phyloP scores from a whole-genome alignment of 1,284 basidiomycete genomes.

The Cutaneotrichosporon curvatum region DNA sequence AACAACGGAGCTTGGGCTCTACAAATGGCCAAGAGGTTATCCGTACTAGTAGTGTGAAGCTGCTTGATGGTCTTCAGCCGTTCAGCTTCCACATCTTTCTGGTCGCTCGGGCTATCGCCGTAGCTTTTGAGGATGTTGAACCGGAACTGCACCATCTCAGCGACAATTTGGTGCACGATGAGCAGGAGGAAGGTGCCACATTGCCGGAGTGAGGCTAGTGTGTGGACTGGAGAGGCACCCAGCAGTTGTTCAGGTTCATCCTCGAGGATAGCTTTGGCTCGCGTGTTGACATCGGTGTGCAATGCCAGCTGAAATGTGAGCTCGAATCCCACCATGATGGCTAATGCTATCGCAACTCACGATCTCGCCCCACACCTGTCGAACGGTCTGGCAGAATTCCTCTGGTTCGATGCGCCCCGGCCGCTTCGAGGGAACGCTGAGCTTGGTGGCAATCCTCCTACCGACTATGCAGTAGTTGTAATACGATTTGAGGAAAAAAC shows the following conservation, averaged over 20 bases:
- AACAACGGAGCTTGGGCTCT: conserved; percentile 9
- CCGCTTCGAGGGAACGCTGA: conserved; percentile 14
- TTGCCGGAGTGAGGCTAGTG: conserved; percentile 16
- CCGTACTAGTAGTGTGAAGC: conserved; percentile 26
- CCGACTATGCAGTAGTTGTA: conserved; percentile 18
- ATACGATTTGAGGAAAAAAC: conserved; percentile 21
- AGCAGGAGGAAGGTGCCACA: conserved; percentile 25
- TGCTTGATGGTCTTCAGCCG: conserved; percentile 21
- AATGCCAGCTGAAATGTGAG: too few relatives aligned
- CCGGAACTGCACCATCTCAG: conserved; percentile 26
- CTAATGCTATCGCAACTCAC: conserved; percentile 9
- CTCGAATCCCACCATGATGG: conserved; percentile 11
- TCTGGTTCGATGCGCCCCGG: conserved; percentile 25
- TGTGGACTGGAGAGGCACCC: conserved; percentile 34
- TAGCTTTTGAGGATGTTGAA: conserved; percentile 16
- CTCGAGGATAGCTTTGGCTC: conserved; percentile 9
- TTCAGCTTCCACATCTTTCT: background rate
- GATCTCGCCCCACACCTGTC: conserved; percentile 21
- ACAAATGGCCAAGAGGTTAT: conserved; percentile 21
- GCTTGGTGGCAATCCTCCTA: conserved; percentile 19
- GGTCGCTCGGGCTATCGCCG: background rate
- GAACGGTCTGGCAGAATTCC: conserved; percentile 17
- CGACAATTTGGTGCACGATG: conserved; percentile 24
- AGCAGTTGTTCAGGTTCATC: conserved; percentile 15
- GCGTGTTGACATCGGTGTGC: conserved; percentile 12